phyloP scores from a whole-genome alignment of 306 rosid genomes.

The Fragaria nilgerrensis region DNA sequence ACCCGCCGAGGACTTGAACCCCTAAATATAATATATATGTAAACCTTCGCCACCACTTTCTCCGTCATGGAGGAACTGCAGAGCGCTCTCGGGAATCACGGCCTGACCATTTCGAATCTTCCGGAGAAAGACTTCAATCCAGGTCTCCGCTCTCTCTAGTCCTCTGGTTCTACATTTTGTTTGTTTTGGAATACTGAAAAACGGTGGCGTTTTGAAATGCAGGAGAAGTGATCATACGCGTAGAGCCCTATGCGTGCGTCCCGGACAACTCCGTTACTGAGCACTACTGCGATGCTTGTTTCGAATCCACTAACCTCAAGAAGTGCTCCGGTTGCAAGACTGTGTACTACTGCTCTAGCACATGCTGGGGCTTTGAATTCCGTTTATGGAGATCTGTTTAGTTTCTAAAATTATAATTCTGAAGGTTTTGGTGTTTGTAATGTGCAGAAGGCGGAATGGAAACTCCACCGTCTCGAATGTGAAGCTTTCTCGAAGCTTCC shows the following conservation, averaged over 20 bases:
- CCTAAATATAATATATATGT: neutral
- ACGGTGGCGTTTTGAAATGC: slow-evolving; percentile 14
- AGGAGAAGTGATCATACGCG: slow-evolving; percentile 73
- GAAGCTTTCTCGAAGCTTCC: slow-evolving; percentile 59
- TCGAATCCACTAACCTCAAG: slow-evolving; percentile 47
- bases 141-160: slow-evolving; percentile 34
- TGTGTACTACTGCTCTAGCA: slow-evolving; percentile 57
- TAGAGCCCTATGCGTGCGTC: slow-evolving; percentile 65
- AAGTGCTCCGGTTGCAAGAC: slow-evolving; percentile 62
- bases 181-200: neutral
- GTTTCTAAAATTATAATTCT: neutral
- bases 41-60: neutral
- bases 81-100: slow-evolving; percentile 31
- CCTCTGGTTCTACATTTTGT: neutral
- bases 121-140: slow-evolving; percentile 60
- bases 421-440: slow-evolving; percentile 1
- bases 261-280: slow-evolving; percentile 45
- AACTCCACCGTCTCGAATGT: slow-evolving; percentile 90
- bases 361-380: slow-evolving; percentile 46
- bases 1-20: neutral
- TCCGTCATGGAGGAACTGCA: slow-evolving; percentile 62
- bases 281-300: slow-evolving; percentile 65
- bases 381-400: neutral
- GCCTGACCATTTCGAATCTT: slow-evolving; percentile 44
- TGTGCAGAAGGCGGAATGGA: slow-evolving; percentile 79